Evolutionary conservation across 345 rosid species (phyloP), one percentile per base, ranked within the genome.

Genomic region (Erodium maritimum): DNA sequence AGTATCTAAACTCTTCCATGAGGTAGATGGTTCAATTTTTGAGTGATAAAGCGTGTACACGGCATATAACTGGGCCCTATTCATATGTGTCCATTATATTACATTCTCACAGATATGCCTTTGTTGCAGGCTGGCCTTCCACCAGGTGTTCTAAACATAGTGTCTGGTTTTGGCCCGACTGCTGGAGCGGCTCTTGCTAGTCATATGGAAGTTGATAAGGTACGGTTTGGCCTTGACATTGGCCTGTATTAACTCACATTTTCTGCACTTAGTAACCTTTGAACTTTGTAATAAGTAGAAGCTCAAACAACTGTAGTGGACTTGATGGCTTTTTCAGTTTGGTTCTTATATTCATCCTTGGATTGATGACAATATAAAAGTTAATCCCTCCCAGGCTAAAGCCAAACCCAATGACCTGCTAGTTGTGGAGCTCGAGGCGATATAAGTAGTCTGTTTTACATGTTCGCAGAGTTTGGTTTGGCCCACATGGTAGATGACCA

Each of bases 131-230:
- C 97, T 73, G 96, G 96, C 68, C 81, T 88, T 61, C 97, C 96
- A 23, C 84, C 84, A 3, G 97, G 97, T 67, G 96, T 86, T 75
- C 67, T 91, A 14, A 91, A 91, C 65, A 78, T 88, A 67, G 65
- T 91, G 65, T 88, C 96, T 57, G 97, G 97, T 50, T 86, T 73
- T 66, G 97, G 97, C 60, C 72, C 91, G 5, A 79, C 82, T 12
- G 95, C 96, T 54, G 97, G 97, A 63, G 95, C 96, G 17, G 87
- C 96, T 61, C 73, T 91, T 71, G 82, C 90, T 23, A 73, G 95
- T 69, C 97, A 91, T 71, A 91, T 91, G 97, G 78, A 84, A 52
- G 84, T 91, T 37, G 90, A 88, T 70, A 91, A 91, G 97, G 97
- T 91, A 76, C 55, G 12, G 17, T 42, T 42, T 42, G 3, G 2